Evolutionary conservation across 1,284 basidiomycete genomes (phyloP).

Genomic region (Ustilago cynodontis): DNA sequence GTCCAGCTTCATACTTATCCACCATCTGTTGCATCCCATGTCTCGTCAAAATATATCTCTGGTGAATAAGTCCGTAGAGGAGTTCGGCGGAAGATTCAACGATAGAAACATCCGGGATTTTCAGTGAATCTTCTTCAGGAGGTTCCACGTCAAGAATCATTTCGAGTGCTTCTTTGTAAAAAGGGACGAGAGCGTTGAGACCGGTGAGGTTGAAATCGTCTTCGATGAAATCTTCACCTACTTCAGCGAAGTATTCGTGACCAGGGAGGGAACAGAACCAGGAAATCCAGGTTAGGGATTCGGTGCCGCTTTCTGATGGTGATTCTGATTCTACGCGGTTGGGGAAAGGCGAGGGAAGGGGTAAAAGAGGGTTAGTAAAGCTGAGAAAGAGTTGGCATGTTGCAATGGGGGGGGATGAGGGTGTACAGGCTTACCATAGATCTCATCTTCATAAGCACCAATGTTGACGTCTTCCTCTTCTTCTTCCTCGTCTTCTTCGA

Average conservation of each 20-base stretch:
- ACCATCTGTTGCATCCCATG: slow-evolving; percentile 96
- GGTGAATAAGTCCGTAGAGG: slow-evolving; percentile 96
- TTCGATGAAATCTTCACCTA: slow-evolving; percentile 98
- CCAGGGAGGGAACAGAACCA: slow-evolving; percentile 99
- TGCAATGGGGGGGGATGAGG: neutral
- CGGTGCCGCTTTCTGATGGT: slow-evolving; percentile 64
- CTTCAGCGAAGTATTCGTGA: slow-evolving; percentile 91
- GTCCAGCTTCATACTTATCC: slow-evolving; percentile 92
- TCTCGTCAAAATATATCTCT: slow-evolving; percentile 94
- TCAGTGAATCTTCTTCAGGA: slow-evolving; percentile 85
- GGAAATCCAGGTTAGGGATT: slow-evolving; percentile 87
- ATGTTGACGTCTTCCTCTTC: slow-evolving; percentile 51
- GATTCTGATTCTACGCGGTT: slow-evolving; percentile 54
- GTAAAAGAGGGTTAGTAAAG: neutral
- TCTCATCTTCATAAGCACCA: slow-evolving; percentile 50
- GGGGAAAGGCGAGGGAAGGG: neutral
- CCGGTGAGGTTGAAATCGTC: slow-evolving; percentile 99
- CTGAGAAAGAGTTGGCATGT: neutral
- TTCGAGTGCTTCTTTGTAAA: slow-evolving; percentile 99
- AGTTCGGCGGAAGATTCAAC: slow-evolving; percentile 98
- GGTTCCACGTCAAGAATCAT: slow-evolving; percentile 99
- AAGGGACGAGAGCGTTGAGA: slow-evolving; percentile 90
- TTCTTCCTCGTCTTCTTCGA: slow-evolving; percentile 57
- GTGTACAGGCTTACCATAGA: slow-evolving; percentile 41
- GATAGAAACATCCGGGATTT: slow-evolving; percentile 87